phyloP scores from a whole-genome alignment of 176 grass and related monocot genomes.

The Triticum urartu region DNA sequence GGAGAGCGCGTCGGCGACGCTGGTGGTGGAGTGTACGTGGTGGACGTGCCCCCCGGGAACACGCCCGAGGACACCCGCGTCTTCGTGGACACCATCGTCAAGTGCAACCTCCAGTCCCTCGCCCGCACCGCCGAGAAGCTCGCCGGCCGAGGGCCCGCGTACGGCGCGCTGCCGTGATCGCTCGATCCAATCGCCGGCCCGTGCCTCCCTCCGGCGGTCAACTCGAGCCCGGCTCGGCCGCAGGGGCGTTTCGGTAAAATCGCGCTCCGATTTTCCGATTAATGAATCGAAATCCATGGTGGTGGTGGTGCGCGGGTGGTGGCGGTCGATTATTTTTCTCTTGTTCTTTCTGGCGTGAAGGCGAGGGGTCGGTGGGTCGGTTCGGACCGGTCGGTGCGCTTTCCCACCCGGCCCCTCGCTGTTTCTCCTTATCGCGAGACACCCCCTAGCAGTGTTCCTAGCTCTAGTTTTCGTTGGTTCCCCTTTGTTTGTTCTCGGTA shows the following conservation, averaged over 20 bases:
- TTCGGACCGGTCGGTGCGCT: neutral
- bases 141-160: neutral
- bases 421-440: neutral
- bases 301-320: neutral
- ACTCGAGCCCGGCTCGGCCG: neutral
- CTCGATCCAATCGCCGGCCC: no score
- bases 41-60: conserved; percentile 66
- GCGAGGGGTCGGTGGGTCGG: neutral
- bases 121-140: conserved; percentile 55
- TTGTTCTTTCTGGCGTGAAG: neutral
- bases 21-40: conserved; percentile 78
- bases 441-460: neutral
- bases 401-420: neutral
- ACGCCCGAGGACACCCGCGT: conserved; percentile 59
- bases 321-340: neutral
- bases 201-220: no score
- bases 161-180: neutral
- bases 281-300: neutral
- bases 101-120: conserved; percentile 69
- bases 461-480: neutral
- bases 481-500: neutral
- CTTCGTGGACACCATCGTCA: conserved; percentile 72
- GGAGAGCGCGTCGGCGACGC: conserved; percentile 15
- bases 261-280: neutral
- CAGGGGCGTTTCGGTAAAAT: conserved; percentile 4